A percentile compares a stretch with the other conserved stretches of the same genome.
Evolutionary conservation across 257 asterid species (phyloP).

Genomic region (Solanum gandarillasii): DNA sequence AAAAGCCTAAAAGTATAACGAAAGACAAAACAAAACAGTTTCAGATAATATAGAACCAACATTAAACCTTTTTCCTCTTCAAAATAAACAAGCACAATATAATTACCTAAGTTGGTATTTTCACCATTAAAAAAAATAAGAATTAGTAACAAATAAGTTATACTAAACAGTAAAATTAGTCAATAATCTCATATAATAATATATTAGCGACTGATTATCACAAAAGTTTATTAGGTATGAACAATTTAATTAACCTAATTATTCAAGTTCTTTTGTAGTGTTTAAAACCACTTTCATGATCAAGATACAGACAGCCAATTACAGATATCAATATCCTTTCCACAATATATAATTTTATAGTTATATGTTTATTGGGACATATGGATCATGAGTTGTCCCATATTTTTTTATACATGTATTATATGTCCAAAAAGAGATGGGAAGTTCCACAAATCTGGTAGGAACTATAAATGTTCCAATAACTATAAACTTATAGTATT

Average conservation of each 20-base stretch:
- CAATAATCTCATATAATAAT: background rate
- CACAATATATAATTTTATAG: background rate
- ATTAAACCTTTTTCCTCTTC: background rate
- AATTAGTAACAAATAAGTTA: background rate
- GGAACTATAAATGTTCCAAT: background rate
- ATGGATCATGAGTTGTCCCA: background rate
- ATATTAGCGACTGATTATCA: background rate
- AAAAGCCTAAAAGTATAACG: background rate
- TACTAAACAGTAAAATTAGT: background rate
- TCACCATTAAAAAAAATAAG: background rate
- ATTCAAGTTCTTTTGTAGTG: background rate
- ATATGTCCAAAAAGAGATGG: background rate
- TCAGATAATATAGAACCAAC: background rate
- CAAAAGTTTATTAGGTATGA: background rate
- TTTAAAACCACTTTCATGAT: background rate
- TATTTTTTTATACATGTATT: background rate
- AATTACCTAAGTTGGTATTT: background rate
- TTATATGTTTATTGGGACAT: background rate
- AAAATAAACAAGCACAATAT: background rate
- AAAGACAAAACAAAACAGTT: background rate
- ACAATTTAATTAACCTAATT: background rate
- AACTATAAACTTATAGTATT: background rate
- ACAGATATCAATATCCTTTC: background rate
- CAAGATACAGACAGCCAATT: background rate
- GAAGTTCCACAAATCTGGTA: background rate